Evolutionary conservation across 495 filamentous ascomycete genomes (phyloP), one percentile per base, ranked within the genome.

Genomic region (Diplogelasinospora grovesii): DNA sequence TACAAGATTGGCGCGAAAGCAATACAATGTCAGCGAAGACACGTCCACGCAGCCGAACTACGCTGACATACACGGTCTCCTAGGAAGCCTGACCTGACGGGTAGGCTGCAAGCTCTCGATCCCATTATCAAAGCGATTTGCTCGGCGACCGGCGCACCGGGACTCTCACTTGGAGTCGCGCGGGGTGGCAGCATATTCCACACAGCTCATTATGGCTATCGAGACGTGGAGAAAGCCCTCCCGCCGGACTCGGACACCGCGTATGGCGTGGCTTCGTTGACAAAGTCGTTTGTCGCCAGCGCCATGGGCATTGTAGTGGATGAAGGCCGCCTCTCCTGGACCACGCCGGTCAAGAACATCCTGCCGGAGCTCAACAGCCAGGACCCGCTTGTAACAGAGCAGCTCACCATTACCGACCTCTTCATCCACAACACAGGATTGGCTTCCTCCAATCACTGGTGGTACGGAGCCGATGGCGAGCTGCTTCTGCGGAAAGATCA

Each of bases 401-500:
- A 39, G 13, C n/a, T 27, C 8, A 27, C 36, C 2, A 19, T 39
- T n/a, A 3, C 21, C 23, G 36, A 39, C 13, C 36, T 39, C 23
- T 19, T 39, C 23, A 39, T 25, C 23, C 36, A 39, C 14, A 24
- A 27, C 15, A 27, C 23, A 3, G 23, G 36, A 1, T 16, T 39
- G 7, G 36, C 22, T 2, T 10, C 20, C 8, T 39, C 36, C 11
- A 39, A 27, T 15, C 10, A 28, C 14, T 39, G 36, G 36, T 39
- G 36, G 36, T 39, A 28, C 9, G 36, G 36, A 2, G 36, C 36
- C 22, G 22, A 39, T 11, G 36, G 36, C 3, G 32, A 48, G 33
- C 9, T 22, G 2, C 45, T 48, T 18, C 20, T 48, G 4, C 11
- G 6, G n/a, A 38, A 39, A 10, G 3, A 43, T 22, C 15, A 48